phyloP scores from a whole-genome alignment of 768 basidiomycete genomes.

The Chalciporus piperatus region DNA sequence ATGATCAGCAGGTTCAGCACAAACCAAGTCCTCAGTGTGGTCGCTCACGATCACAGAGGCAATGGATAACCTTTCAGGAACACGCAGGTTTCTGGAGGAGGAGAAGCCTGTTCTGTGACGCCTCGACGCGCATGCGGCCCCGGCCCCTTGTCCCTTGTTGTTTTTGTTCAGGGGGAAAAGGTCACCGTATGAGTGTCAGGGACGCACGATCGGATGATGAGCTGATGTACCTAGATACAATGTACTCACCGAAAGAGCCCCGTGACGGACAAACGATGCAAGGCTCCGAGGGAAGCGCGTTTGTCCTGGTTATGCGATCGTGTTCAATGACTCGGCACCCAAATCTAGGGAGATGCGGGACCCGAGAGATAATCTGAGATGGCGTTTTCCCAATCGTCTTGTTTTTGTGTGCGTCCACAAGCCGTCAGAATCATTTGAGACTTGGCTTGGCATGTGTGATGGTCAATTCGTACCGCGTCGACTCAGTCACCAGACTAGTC shows the following conservation, averaged over 20 bases:
- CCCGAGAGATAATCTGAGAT: conserved; percentile 5
- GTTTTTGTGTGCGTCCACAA: neutral
- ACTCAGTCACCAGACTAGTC: too few relatives aligned
- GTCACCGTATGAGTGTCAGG: neutral
- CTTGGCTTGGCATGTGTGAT: neutral
- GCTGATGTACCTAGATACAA: too few relatives aligned
- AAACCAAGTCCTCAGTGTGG: neutral
- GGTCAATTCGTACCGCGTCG: too few relatives aligned
- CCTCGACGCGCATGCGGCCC: conserved; percentile 10
- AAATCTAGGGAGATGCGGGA: neutral
- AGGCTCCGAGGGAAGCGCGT: too few relatives aligned
- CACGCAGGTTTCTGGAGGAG: conserved; percentile 1
- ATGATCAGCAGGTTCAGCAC: conserved; percentile 2
- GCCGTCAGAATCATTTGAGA: neutral
- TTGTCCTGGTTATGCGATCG: neutral
- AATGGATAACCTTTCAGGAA: neutral
- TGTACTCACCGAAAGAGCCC: too few relatives aligned
- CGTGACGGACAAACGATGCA: neutral
- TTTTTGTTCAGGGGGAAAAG: conserved; percentile 1
- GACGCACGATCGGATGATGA: neutral
- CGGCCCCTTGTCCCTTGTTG: conserved; percentile 21
- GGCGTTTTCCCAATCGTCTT: neutral
- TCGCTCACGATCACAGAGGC: neutral
- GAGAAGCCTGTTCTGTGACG: conserved; percentile 36
- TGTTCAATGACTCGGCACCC: neutral